Base-by-base conservation (phyloP, 140 eudicot genomes). In the Oenanthe javanica region DNA sequence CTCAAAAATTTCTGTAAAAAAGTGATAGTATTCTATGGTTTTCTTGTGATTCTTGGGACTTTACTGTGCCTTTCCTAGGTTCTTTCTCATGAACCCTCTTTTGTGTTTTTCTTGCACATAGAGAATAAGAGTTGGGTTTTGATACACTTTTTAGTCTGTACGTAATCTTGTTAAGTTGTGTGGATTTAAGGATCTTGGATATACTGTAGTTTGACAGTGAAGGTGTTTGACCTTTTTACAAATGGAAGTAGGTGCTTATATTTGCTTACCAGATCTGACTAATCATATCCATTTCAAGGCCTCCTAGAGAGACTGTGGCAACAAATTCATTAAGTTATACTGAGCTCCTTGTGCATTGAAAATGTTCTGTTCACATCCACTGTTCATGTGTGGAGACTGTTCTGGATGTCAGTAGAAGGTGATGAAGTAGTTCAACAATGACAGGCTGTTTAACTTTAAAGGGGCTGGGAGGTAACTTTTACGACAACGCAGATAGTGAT, bases 341-440 rank as follows among this genome's bases (percentile, higher is more conserved):
- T 72, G 73, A 82, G 71, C 66, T 80, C 69, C 69, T 72, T 74
- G 82, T 85, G 86, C 19, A 79, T 87, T 86, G 87, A 67, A 73
- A 79, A 61, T 82, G 84, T 64, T 75, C 76, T 79, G 52, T 77
- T 81, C 61, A 64, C 21, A 49, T 18, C 69, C 75, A 9, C 63
- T 71, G 67, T 79, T 46, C 50, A 67, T 55, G 9, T 31, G 36
- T 83, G 75, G 9, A 43, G 78, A 81, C 42, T 84, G 48, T 75
- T 83, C 80, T 77, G 71, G 79, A 42, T 76, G 18, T 11, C 70
- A 79, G 85, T 63, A 78, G 81, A 45, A 77, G 90, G 83, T 83
- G 82, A 84, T 86, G 88, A 90, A 82, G 84, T 91, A 89, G 87
- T 83, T 83, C 79, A 88, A 91, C 89, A 87, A 93, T 91, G 97